Percentiles rank a stretch among this genome's conserved stretches.
These are phyloP conservation scores for Naganishia friedmannii DNA, from an alignment of 768 basidiomycete genomes.

Conservation along the genomic window DNA sequence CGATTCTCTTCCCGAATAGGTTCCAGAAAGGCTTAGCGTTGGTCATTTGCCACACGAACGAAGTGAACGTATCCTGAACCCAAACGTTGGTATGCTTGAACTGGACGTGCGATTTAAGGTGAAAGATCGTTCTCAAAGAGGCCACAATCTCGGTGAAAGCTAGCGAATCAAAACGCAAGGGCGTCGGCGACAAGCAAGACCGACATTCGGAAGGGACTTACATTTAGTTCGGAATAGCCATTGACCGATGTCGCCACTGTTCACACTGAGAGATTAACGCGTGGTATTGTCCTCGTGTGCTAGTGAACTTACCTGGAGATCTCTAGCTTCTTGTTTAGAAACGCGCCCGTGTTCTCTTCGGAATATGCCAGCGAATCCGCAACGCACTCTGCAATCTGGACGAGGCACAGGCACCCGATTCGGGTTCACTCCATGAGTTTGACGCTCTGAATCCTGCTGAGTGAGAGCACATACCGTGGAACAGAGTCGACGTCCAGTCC, in stretches of 20 bases:
- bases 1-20: conserved; percentile 1
- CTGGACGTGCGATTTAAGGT: neutral
- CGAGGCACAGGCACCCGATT: too few species aligned
- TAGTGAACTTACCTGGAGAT: conserved; percentile 3
- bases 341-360: neutral
- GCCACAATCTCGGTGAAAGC: conserved; percentile 3
- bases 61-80: neutral
- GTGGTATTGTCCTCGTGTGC: neutral
- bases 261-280: neutral
- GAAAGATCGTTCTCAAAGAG: neutral
- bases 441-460: too few species aligned
- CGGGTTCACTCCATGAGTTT: too few species aligned
- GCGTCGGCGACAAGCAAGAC: neutral
- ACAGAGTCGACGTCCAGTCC: neutral
- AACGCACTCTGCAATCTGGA: conserved; percentile 13
- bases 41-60: neutral
- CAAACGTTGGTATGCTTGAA: neutral
- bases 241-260: neutral
- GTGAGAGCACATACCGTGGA: neutral
- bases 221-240: conserved; percentile 6
- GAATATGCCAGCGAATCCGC: conserved; percentile 7
- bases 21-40: neutral
- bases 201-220: neutral
- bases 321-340: neutral
- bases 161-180: neutral